Percentiles rank a stretch among this genome's conserved stretches.
These are phyloP conservation scores for Apiospora arundinis DNA, from an alignment of 2,329 filamentous ascomycete species.

Conservation along the genomic window DNA sequence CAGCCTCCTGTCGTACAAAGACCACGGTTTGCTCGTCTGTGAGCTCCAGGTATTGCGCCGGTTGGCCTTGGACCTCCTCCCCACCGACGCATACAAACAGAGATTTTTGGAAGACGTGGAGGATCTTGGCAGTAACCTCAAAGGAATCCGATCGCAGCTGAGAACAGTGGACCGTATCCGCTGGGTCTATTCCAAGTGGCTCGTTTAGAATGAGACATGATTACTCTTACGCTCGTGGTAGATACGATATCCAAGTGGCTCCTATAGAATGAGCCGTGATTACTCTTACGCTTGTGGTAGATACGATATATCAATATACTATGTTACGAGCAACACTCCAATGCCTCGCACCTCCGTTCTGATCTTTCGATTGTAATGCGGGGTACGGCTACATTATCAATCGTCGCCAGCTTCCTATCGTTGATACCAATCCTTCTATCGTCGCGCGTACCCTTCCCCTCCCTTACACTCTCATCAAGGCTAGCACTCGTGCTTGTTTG, in stretches of 20 bases:
- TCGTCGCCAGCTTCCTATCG: no score
- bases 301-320: not conserved
- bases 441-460: no score
- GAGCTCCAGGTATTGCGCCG: conserved; percentile 85
- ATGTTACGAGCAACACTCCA: no score
- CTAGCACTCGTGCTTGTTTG: no score
- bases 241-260: conserved; percentile 65
- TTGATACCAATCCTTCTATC: no score
- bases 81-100: conserved; percentile 77
- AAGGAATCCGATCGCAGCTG: conserved; percentile 78
- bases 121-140: conserved; percentile 86
- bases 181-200: conserved; percentile 88
- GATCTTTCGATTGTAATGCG: no score
- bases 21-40: conserved; percentile 88
- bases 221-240: not conserved
- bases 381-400: no score
- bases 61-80: conserved; percentile 71
- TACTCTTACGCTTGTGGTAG: not conserved
- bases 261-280: not conserved
- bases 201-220: conserved; percentile 38
- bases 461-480: no score
- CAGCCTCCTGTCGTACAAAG: conserved; percentile 84
- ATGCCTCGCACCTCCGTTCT: no score
- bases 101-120: conserved; percentile 83
- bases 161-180: conserved; percentile 82